Percentiles rank a stretch among this genome's conserved stretches.
These are phyloP conservation scores for Phytophthora palmivora DNA, from an alignment of 352 stramenopile species.

Conservation along the genomic window DNA sequence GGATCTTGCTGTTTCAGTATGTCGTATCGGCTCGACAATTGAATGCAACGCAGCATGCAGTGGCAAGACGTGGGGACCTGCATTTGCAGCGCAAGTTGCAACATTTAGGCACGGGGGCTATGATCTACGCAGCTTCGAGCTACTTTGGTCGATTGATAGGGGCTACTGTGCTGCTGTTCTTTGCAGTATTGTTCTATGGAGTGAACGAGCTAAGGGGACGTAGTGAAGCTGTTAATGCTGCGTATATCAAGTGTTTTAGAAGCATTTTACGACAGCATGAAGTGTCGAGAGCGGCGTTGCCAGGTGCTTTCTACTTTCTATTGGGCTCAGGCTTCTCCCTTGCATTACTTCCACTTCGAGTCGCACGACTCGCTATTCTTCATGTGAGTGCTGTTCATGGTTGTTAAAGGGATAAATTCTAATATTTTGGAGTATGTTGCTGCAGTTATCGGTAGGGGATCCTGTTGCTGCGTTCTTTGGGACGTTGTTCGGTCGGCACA, in stretches of 20 bases:
- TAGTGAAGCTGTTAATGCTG: constrained; percentile 34
- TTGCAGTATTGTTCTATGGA: constrained; percentile 43
- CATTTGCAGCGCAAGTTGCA: constrained; percentile 62
- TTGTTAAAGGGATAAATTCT: no score
- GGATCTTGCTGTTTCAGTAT: constrained; percentile 51
- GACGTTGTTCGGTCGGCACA: constrained; percentile 48
- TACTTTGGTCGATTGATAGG: constrained; percentile 32
- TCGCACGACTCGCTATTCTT: constrained; percentile 63
- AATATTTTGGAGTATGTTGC: constrained; percentile 3
- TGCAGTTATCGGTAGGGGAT: constrained; percentile 61
- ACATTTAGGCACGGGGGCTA: constrained; percentile 50
- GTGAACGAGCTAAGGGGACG: constrained; percentile 43
- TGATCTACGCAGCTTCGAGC: constrained; percentile 52
- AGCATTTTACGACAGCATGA: constrained; percentile 59
- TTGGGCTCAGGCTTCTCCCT: constrained; percentile 52
- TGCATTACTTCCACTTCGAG: constrained; percentile 38
- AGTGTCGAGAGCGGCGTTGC: constrained; percentile 41
- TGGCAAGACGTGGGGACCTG: constrained; percentile 39
- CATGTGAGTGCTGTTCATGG: constrained; percentile 34
- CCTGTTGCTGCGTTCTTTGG: constrained; percentile 57
- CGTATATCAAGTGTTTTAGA: constrained; percentile 53
- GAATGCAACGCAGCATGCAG: not conserved
- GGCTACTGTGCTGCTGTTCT: constrained; percentile 40
- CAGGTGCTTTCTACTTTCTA: constrained; percentile 70
- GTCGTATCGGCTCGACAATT: constrained; percentile 30